These are phyloP conservation scores for Ustulina deusta DNA, from an alignment of 2,329 filamentous ascomycete species.

Conservation along the genomic window DNA sequence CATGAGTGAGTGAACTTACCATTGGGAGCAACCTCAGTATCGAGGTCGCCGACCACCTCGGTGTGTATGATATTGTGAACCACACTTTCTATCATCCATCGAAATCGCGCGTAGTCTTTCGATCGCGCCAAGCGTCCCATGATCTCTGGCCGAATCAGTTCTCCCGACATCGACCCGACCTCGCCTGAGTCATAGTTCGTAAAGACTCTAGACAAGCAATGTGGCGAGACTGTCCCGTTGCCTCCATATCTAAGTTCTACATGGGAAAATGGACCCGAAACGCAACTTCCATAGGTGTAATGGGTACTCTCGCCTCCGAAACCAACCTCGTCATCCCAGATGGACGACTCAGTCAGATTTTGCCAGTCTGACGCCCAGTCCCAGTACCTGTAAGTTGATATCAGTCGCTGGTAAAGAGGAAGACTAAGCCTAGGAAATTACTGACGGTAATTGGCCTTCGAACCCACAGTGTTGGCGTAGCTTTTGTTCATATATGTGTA, in stretches of 20 bases:
- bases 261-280: conserved; percentile 20
- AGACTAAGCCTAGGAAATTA: not conserved
- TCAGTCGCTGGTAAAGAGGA: not conserved
- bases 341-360: conserved; percentile 19
- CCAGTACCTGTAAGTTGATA: conserved; percentile 14
- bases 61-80: conserved; percentile 23
- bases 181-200: conserved; percentile 21
- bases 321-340: conserved; percentile 12
- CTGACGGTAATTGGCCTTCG: conserved; percentile 17
- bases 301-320: conserved; percentile 20
- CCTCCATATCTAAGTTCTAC: conserved; percentile 17
- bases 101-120: conserved; percentile 18
- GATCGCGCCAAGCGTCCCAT: conserved; percentile 22
- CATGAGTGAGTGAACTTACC: not conserved
- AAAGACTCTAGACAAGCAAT: conserved; percentile 19
- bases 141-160: conserved; percentile 20
- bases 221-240: conserved; percentile 12
- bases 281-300: conserved; percentile 17
- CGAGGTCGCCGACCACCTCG: conserved; percentile 23
- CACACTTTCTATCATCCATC: conserved; percentile 18
- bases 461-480: conserved; percentile 18
- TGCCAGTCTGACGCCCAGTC: conserved; percentile 24
- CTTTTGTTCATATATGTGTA: conserved; percentile 26
- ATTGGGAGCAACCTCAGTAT: conserved; percentile 21
- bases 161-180: conserved; percentile 23